A percentile compares a stretch with the other conserved stretches of the same genome.
phyloP scores from a whole-genome alignment of 371 early-diverging fungal species.

The Smittium mucronatum region DNA sequence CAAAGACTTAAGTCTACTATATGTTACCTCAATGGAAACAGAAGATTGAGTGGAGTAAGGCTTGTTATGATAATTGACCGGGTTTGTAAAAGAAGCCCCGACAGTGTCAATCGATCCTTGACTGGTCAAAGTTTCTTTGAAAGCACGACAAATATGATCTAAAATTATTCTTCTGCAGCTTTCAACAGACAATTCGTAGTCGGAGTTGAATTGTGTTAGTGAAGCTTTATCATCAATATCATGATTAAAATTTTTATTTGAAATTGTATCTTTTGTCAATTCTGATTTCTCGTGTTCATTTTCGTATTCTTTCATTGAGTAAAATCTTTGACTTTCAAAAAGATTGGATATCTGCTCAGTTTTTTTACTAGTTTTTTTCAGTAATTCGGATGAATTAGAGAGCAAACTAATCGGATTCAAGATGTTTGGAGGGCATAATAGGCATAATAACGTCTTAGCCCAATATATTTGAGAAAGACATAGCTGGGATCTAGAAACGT shows the following conservation, averaged over 20 bases:
- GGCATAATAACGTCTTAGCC: slow-evolving; percentile 4
- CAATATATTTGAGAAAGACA: slow-evolving; percentile 9
- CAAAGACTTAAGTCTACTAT: slow-evolving; percentile 15
- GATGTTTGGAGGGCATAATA: slow-evolving; percentile 6
- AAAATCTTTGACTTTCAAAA: too few species aligned
- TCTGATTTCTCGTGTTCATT: too few species aligned
- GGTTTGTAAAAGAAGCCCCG: slow-evolving; percentile 19
- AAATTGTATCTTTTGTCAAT: too few species aligned
- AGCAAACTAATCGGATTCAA: background rate
- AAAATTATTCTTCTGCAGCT: slow-evolving; percentile 24
- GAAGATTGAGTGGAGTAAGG: background rate
- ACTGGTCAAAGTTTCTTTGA: slow-evolving; percentile 21
- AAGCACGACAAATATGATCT: slow-evolving; percentile 31
- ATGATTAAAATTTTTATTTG: background rate
- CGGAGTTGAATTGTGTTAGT: background rate
- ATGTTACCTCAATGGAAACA: slow-evolving; percentile 19
- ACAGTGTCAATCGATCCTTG: background rate
- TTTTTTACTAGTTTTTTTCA: background rate
- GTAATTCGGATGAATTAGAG: background rate
- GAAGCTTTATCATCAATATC: background rate
- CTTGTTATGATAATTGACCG: slow-evolving; percentile 11
- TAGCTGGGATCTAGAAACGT: slow-evolving; percentile 3
- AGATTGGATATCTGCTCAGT: background rate
- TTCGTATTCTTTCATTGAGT: too few species aligned
- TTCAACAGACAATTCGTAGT: slow-evolving; percentile 12